phyloP scores from a whole-genome alignment of 768 basidiomycete species.

The Mycena metata region DNA sequence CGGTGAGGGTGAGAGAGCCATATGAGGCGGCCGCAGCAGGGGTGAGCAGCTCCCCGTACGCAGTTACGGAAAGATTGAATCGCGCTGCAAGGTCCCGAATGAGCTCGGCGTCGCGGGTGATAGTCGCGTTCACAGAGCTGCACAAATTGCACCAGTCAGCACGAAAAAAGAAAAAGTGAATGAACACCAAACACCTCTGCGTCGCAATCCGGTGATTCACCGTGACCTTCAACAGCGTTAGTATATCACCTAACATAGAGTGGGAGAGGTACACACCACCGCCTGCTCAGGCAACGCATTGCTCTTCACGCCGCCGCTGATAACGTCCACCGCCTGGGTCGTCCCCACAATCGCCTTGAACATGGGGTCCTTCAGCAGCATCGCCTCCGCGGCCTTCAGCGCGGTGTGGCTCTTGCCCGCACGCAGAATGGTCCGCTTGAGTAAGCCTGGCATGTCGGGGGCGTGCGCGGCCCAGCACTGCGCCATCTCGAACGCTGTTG shows the following conservation, averaged over 20 bases:
- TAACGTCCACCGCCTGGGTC: slow-evolving; percentile 69
- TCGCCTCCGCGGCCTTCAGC: slow-evolving; percentile 56
- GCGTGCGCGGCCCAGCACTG: slow-evolving; percentile 66
- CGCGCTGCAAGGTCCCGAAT: slow-evolving; percentile 47
- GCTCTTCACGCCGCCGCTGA: slow-evolving; percentile 55
- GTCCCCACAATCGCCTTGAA: slow-evolving; percentile 55
- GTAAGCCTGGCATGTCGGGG: slow-evolving; percentile 52
- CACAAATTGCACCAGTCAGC: neutral
- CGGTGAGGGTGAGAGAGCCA: slow-evolving; percentile 50
- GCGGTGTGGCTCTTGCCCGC: slow-evolving; percentile 52
- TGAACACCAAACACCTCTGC: slow-evolving; percentile 47
- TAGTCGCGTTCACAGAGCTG: slow-evolving; percentile 51
- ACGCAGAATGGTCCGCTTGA: slow-evolving; percentile 49
- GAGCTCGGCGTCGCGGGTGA: slow-evolving; percentile 45
- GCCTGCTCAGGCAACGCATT: slow-evolving; percentile 71
- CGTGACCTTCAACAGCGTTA: slow-evolving; percentile 43
- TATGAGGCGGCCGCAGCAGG: slow-evolving; percentile 20
- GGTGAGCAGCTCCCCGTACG: slow-evolving; percentile 50
- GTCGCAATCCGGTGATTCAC: slow-evolving; percentile 65
- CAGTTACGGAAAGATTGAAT: slow-evolving; percentile 54
- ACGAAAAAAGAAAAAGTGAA: neutral
- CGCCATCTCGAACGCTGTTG: slow-evolving; percentile 45
- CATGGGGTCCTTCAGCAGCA: slow-evolving; percentile 41
- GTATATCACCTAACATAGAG: neutral
- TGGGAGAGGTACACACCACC: slow-evolving; percentile 18